Percentiles rank a stretch among this genome's conserved stretches.
phyloP scores from a whole-genome alignment of 805 yeast genomes.

The Ogataea thermomethanolica region DNA sequence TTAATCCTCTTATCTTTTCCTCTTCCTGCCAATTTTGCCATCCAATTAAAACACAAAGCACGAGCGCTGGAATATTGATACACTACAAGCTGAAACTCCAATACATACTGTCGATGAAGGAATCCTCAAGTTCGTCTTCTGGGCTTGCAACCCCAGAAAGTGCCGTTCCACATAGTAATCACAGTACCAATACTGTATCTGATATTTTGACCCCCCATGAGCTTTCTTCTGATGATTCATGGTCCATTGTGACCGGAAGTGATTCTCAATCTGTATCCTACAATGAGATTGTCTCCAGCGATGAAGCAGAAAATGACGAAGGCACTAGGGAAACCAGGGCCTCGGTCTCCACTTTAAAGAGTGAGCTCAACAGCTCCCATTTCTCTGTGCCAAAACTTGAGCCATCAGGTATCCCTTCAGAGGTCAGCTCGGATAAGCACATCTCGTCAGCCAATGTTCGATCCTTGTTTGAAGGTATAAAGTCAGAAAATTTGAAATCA shows the following conservation, averaged over 20 bases:
- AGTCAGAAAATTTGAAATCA: slow-evolving; percentile 9
- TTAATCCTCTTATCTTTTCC: slow-evolving; percentile 10
- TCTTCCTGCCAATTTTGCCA: slow-evolving; percentile 17
- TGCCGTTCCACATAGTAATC: background rate
- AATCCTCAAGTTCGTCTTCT: slow-evolving; percentile 9
- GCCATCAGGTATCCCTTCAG: background rate
- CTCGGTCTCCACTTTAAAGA: slow-evolving; percentile 20
- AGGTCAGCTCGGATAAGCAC: too few relatives aligned
- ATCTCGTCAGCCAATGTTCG: too few relatives aligned
- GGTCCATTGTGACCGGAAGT: slow-evolving; percentile 21
- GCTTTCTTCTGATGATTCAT: slow-evolving; percentile 23
- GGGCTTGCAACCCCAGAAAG: slow-evolving; percentile 10
- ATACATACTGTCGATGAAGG: slow-evolving; percentile 2
- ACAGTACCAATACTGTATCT: slow-evolving; percentile 10
- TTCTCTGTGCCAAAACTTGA: slow-evolving; percentile 18
- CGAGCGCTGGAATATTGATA: slow-evolving; percentile 1
- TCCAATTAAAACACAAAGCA: slow-evolving; percentile 13
- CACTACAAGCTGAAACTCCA: background rate
- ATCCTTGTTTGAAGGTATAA: background rate
- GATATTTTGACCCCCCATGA: slow-evolving; percentile 21
- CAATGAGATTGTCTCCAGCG: slow-evolving; percentile 22
- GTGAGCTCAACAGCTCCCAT: slow-evolving; percentile 11
- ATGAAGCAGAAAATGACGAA: slow-evolving; percentile 14
- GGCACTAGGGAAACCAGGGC: slow-evolving; percentile 6
- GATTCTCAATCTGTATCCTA: slow-evolving; percentile 13